Evolutionary conservation across 1,284 basidiomycete genomes (phyloP).

Genomic region (Microbotryum silenes-acaulis): DNA sequence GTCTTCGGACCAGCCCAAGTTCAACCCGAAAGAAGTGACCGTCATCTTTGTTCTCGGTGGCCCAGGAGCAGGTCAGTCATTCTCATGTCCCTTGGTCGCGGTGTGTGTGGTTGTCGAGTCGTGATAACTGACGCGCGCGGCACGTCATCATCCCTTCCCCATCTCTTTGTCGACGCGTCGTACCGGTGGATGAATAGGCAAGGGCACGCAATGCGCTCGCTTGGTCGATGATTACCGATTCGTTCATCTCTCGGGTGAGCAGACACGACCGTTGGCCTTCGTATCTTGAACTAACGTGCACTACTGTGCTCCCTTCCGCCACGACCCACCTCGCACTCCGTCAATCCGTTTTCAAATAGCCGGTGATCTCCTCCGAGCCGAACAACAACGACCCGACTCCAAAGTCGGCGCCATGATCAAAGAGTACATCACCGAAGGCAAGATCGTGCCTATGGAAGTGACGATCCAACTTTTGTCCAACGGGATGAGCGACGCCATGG

Average conservation of each 20-base stretch:
- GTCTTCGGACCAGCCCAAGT: neutral
- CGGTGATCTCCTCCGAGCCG: constrained; percentile 90
- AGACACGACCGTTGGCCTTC: too few relatives aligned
- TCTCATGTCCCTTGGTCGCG: neutral
- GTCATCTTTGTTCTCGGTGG: constrained; percentile 96
- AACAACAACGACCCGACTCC: constrained; percentile 81
- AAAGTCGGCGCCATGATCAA: constrained; percentile 79
- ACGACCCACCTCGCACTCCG: too few relatives aligned
- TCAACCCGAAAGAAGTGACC: constrained; percentile 51
- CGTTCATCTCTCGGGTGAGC: constrained; percentile 82
- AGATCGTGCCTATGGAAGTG: constrained; percentile 93
- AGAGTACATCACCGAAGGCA: constrained; percentile 83
- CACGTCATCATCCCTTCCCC: neutral
- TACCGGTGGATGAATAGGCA: constrained; percentile 52
- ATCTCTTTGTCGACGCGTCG: neutral
- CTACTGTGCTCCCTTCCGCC: too few relatives aligned
- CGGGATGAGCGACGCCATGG: constrained; percentile 64
- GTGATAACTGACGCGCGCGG: neutral
- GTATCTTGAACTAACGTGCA: neutral
- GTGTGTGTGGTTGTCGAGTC: neutral
- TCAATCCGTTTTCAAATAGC: too few relatives aligned
- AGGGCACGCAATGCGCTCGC: constrained; percentile 87
- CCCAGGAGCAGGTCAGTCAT: constrained; percentile 72
- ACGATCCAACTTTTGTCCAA: constrained; percentile 92
- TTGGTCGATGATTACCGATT: constrained; percentile 87